Base-by-base conservation (phyloP, 2,329 filamentous ascomycete species). In the Pseudogymnoascus sp. region DNA sequence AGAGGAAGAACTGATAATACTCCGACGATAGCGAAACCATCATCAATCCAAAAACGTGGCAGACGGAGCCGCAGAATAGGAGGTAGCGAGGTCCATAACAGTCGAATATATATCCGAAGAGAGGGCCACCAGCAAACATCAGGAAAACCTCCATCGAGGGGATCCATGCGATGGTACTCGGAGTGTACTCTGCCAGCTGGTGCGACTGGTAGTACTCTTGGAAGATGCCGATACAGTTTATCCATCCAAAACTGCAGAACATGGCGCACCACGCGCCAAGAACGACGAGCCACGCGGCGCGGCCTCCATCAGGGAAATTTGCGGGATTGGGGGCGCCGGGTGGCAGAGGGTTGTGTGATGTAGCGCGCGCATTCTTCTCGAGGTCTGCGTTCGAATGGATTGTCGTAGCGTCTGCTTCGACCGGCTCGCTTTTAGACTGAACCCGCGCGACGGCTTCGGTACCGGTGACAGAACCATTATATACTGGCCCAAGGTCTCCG, bases 31-130 rank as follows among this genome's bases (percentile, higher is more conserved):
- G 69, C 6, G 76, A 79, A 0, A 80, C 75, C 82, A 86, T 84
- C 81, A 87, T 85, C 4, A 86, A 67, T 2, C 81, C 79, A 59
- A 86, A 79, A 13, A 86, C 77, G 60, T 84, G 79, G 33, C 83
- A 67, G 58, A 84, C 70, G 0, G 75, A 77, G 13, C 82, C 82
- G 10, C 68, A 67, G 0, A 82, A 33, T 1, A 85, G 68, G 0
- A 88, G 71, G 52, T 73, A 77, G 26, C 79, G 76, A 0, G 85
- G 82, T 0, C 86, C 86, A 60, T 82, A 80, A 60, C 75, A 80
- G 66, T 89, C 86, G 64, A 79, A 87, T 0, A 85, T 52, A 38
- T 79, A 81, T 1, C 86, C 86, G n/a, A 84, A 77, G 6, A 88
- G 65, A 0, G 83, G 82, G 0, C 84, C 83, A 63, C 78, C 66